A percentile compares a stretch with the other conserved stretches of the same genome.
phyloP scores from a whole-genome alignment of 352 stramenopile genomes.

The Pythium sp. region DNA sequence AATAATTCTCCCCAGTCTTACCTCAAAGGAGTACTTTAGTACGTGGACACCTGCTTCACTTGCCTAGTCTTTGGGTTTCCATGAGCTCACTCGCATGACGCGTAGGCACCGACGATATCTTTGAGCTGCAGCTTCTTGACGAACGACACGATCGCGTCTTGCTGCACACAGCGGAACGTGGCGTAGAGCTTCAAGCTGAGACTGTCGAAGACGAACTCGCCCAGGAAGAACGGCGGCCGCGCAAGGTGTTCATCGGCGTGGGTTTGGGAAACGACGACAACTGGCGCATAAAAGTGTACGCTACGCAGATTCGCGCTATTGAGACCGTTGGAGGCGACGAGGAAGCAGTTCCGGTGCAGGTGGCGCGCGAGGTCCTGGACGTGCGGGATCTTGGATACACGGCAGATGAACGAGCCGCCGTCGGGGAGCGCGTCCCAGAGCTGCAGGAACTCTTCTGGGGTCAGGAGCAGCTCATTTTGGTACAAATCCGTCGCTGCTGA shows the following conservation, averaged over 20 bases:
- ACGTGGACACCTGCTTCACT: no score
- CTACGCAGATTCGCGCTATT: constrained; percentile 35
- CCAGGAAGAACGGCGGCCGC: constrained; percentile 44
- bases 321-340: constrained; percentile 46
- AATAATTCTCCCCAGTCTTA: no score
- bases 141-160: constrained; percentile 55
- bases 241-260: not conserved
- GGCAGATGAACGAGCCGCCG: constrained; percentile 61
- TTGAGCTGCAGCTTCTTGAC: constrained; percentile 77
- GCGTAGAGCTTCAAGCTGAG: constrained; percentile 60
- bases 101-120: constrained; percentile 65
- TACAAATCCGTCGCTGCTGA: not conserved
- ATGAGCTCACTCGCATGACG: constrained; percentile 42
- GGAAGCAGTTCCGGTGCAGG: constrained; percentile 47
- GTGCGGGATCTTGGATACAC: constrained; percentile 50
- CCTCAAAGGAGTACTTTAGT: no score
- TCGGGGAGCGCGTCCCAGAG: constrained; percentile 52
- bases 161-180: constrained; percentile 54
- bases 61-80: no score
- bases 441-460: constrained; percentile 36
- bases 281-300: constrained; percentile 53
- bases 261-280: not conserved
- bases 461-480: constrained; percentile 15
- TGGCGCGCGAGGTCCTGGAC: constrained; percentile 37
- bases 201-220: constrained; percentile 71